These are phyloP conservation scores for Acacia concinna DNA, from an alignment of 331 rosid genomes.

Conservation along the genomic window DNA sequence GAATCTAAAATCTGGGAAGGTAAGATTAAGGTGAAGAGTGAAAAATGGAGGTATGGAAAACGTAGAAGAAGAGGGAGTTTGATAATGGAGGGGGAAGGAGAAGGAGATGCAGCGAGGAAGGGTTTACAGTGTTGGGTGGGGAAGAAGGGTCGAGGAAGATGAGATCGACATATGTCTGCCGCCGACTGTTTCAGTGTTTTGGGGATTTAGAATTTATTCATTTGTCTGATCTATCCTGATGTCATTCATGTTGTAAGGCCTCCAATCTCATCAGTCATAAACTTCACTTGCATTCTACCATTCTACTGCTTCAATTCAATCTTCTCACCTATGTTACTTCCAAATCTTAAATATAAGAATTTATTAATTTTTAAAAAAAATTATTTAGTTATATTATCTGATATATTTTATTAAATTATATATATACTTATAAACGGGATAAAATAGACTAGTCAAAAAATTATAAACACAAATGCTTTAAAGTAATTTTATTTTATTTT, in stretches of 20 bases:
- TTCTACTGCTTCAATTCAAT: too few relatives aligned
- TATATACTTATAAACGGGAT: too few relatives aligned
- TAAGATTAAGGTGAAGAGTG: not conserved
- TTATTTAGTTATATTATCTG: too few relatives aligned
- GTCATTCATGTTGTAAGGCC: not conserved
- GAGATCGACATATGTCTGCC: slow-evolving; percentile 18
- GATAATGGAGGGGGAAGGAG: not conserved
- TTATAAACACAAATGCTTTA: too few relatives aligned
- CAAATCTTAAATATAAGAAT: too few relatives aligned
- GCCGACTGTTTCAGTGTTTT: slow-evolving; percentile 8
- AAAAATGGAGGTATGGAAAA: not conserved
- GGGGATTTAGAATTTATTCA: not conserved
- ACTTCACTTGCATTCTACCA: too few relatives aligned
- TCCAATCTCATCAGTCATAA: too few relatives aligned
- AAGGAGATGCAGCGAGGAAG: not conserved
- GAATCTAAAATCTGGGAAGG: not conserved
- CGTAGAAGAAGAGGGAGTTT: not conserved
- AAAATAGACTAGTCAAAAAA: too few relatives aligned
- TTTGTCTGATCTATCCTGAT: not conserved
- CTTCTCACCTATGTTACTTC: too few relatives aligned
- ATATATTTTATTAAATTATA: too few relatives aligned
- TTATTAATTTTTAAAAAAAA: too few relatives aligned
- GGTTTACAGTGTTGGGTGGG: not conserved
- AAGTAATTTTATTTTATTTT: too few relatives aligned
- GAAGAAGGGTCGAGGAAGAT: not conserved